A percentile compares a stretch with the other conserved stretches of the same genome.
Conservation (phyloP, 2,329 filamentous ascomycete genomes). For the Stylonectria norvegica region DNA sequence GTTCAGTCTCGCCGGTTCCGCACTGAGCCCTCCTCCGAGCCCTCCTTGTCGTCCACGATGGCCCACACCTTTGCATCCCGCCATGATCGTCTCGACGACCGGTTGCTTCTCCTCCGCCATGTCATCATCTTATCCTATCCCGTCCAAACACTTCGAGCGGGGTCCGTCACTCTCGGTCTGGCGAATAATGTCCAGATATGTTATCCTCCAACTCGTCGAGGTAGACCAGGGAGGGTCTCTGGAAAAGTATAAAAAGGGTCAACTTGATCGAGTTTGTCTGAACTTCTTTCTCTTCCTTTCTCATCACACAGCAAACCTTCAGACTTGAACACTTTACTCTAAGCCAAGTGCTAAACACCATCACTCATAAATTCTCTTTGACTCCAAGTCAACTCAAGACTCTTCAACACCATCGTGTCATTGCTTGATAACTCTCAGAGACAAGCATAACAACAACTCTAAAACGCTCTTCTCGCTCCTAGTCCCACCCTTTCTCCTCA, state of each 20-base stretch:
- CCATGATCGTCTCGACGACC: conserved; percentile 33
- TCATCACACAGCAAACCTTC: conserved; percentile 31
- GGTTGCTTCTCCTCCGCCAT: conserved; percentile 29
- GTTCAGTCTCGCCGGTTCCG: neutral
- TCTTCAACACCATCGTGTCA: neutral
- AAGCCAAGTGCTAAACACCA: conserved; percentile 18
- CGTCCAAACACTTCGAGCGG: conserved; percentile 37
- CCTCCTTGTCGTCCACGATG: conserved; percentile 28
- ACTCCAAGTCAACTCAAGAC: conserved; percentile 9
- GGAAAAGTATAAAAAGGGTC: conserved; percentile 63
- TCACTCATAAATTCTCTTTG: conserved; percentile 18
- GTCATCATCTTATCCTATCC: conserved; percentile 32
- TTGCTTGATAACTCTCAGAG: neutral
- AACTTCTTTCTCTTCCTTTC: conserved; percentile 53
- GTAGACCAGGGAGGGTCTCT: conserved; percentile 33
- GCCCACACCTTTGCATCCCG: conserved; percentile 35
- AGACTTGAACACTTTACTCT: conserved; percentile 17
- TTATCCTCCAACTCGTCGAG: conserved; percentile 40
- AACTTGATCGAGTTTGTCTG: conserved; percentile 43
- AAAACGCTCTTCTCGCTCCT: too few species aligned
- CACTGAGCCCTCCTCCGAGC: conserved; percentile 9
- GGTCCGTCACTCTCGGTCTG: conserved; percentile 33
- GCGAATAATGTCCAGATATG: conserved; percentile 44
- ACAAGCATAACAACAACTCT: neutral
- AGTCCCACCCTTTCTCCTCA: conserved; percentile 15